These are phyloP conservation scores for Dendrothele bispora DNA, from an alignment of 768 basidiomycete species.

Conservation along the genomic window DNA sequence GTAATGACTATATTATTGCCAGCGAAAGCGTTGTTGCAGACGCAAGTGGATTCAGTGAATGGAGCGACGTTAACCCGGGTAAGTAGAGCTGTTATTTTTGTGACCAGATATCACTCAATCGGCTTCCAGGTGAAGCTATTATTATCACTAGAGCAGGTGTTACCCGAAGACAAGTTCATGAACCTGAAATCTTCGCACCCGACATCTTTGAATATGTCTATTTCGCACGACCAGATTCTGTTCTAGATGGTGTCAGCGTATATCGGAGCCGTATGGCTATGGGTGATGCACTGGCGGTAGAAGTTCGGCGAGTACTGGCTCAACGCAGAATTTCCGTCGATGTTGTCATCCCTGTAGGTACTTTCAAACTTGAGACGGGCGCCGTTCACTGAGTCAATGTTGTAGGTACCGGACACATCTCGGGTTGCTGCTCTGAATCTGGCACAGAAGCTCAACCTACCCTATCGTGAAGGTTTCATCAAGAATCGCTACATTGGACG, in stretches of 20 bases:
- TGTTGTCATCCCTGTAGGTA: constrained; percentile 89
- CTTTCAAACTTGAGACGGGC: constrained; percentile 1
- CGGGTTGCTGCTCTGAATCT: constrained; percentile 94
- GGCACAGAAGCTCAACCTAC: constrained; percentile 84
- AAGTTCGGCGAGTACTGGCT: constrained; percentile 73
- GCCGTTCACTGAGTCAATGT: neutral
- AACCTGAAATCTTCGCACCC: constrained; percentile 80
- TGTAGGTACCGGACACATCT: constrained; percentile 91
- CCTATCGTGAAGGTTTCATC: constrained; percentile 97
- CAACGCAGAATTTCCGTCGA: constrained; percentile 75
- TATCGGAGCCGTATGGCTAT: constrained; percentile 99
- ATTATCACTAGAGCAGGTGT: constrained; percentile 88
- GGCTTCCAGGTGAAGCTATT: constrained; percentile 78
- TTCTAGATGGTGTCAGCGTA: constrained; percentile 95
- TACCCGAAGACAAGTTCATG: constrained; percentile 70
- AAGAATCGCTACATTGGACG: constrained; percentile 98
- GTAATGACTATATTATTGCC: constrained; percentile 86
- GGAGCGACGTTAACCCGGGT: constrained; percentile 94
- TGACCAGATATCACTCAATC: constrained; percentile 8
- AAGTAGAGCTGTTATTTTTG: constrained; percentile 17
- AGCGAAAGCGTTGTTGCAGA: constrained; percentile 97
- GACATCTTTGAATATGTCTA: constrained; percentile 99
- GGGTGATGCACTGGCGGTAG: constrained; percentile 92
- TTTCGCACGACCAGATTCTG: constrained; percentile 96
- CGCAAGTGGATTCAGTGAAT: constrained; percentile 86